Evolutionary conservation across 352 stramenopile genomes (phyloP), one percentile per base, ranked within the genome.

Genomic region (Pythium aphanidermatum): DNA sequence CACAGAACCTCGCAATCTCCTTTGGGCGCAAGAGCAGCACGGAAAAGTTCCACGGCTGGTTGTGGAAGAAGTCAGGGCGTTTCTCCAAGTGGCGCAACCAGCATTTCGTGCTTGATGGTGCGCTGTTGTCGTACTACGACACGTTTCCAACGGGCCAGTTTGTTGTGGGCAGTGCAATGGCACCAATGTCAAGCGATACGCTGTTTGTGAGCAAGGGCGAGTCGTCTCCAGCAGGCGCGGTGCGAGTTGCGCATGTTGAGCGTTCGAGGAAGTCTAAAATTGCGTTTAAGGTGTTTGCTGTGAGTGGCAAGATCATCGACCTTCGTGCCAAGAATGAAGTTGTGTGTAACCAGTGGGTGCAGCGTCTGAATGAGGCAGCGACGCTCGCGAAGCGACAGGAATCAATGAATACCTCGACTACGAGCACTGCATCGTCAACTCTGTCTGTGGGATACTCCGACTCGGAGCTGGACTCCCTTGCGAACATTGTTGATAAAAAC

Each of bases 81-180:
- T 92, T 92, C 49, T 70, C 68, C 23, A 86, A 87, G 51, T 92
- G 80, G 80, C 77, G 70, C 31, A 87, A 87, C 57, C 75, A 92
- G 70, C 78, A 89, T 40, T 92, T 92, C 51, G 74, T 92, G 37
- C 60, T 92, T 4, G 74, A 88, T 24, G 80, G 80, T 29, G 76
- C 73, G 19, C 46, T 92, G 30, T 44, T 92, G 5, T 86, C 74
- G 21, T 92, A 89, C 56, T 92, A 89, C 56, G 80, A 89, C 50
- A 81, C 75, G 53, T 88, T 87, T 48, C 76, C 80, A n/a, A 83
- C 74, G 4, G 75, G 83, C 52, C 68, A 88, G 57, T 89, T 87
- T 42, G 74, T 87, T 4, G 74, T 60, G 5, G 64, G 78, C 41
- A 74, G 64, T 23, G 76, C 68, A 16, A 51, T 86, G 13, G 66